Conservation (phyloP, 2,329 filamentous ascomycete genomes). For the Gaeumannomyces tritici region DNA sequence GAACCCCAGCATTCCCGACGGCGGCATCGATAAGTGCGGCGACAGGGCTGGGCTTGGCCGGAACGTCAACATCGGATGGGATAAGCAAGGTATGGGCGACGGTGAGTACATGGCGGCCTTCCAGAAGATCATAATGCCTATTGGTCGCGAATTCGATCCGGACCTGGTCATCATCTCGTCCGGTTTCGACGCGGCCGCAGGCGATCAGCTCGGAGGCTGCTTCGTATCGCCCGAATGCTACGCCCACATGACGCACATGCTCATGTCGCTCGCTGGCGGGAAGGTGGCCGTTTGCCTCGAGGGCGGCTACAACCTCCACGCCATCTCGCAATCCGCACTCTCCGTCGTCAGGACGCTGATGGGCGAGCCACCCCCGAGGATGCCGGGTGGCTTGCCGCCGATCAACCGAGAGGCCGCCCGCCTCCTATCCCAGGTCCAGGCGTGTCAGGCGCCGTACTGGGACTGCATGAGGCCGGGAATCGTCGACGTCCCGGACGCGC, state of each 20-base stretch:
- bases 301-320: slow-evolving; percentile 87
- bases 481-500: slow-evolving; percentile 42
- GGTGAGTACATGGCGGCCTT: slow-evolving; percentile 96
- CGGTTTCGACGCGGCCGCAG: slow-evolving; percentile 90
- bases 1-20: slow-evolving; percentile 47
- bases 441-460: slow-evolving; percentile 66
- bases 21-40: slow-evolving; percentile 51
- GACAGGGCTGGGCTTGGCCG: slow-evolving; percentile 44
- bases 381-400: slow-evolving; percentile 34
- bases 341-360: slow-evolving; percentile 89
- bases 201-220: slow-evolving; percentile 86
- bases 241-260: slow-evolving; percentile 98
- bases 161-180: slow-evolving; percentile 93
- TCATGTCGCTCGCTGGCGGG: slow-evolving; percentile 86
- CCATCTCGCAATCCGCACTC: slow-evolving; percentile 86
- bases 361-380: slow-evolving; percentile 74
- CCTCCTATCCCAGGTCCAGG: slow-evolving; percentile 48
- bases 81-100: slow-evolving; percentile 76
- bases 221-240: slow-evolving; percentile 88
- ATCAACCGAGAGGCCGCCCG: slow-evolving; percentile 48
- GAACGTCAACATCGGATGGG: slow-evolving; percentile 60
- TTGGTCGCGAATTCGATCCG: slow-evolving; percentile 85
- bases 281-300: slow-evolving; percentile 90
- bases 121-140: slow-evolving; percentile 92
- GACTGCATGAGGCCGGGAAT: slow-evolving; percentile 70